These are phyloP conservation scores for Penicillium verrucosum DNA, from an alignment of 2,329 filamentous ascomycete genomes.

Conservation along the genomic window DNA sequence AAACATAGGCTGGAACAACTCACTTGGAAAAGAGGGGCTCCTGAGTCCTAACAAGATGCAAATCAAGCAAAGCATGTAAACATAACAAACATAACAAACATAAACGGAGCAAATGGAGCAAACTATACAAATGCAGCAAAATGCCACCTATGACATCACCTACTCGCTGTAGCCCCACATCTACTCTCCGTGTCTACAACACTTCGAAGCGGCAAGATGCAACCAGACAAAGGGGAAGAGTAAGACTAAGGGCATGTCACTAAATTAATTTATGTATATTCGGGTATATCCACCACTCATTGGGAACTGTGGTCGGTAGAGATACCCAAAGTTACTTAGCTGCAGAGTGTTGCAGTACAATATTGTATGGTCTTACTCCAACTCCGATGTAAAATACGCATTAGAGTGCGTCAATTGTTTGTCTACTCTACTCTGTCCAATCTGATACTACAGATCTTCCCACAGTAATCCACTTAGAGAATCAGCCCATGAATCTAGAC, in stretches of 20 bases:
- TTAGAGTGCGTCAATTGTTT: slow-evolving; percentile 8
- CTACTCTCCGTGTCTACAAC: not conserved
- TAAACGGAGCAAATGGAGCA: slow-evolving; percentile 19
- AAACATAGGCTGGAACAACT: not conserved
- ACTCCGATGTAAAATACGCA: not conserved
- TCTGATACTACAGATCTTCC: slow-evolving; percentile 9
- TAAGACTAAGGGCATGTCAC: not conserved
- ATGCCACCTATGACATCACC: slow-evolving; percentile 21
- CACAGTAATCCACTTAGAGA: slow-evolving; percentile 2
- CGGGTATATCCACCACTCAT: not conserved
- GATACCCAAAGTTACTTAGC: not conserved
- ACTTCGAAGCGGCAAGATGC: slow-evolving; percentile 10
- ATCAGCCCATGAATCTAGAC: slow-evolving; percentile 18
- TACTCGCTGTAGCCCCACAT: not conserved
- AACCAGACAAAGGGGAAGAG: slow-evolving; percentile 11
- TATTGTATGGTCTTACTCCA: not conserved
- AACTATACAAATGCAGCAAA: slow-evolving; percentile 20
- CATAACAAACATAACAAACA: slow-evolving; percentile 7
- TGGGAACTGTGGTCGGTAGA: no score
- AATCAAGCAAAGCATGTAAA: not conserved
- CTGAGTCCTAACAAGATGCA: not conserved
- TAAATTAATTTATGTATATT: not conserved
- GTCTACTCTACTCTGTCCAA: not conserved
- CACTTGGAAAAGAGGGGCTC: no score
- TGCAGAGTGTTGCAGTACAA: not conserved